Percentiles rank a stretch among this genome's conserved stretches.
Conservation (phyloP, 148 eudicot genomes). For the Chenopodium album region DNA sequence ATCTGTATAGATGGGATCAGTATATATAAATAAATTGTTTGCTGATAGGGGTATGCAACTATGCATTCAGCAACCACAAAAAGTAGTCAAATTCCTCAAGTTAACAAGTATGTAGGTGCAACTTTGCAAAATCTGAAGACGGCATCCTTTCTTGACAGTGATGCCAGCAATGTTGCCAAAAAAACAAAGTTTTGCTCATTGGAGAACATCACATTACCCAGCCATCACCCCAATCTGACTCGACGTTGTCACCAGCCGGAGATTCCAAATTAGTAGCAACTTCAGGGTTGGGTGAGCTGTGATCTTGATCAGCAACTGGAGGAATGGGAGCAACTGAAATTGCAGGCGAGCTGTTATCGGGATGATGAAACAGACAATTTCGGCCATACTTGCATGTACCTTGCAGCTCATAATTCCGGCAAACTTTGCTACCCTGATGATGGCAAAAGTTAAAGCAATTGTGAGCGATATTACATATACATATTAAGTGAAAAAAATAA, state of each 20-base stretch:
- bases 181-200: background rate
- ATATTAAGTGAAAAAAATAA: background rate
- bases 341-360: constrained; percentile 28
- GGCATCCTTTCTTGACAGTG: constrained; percentile 5
- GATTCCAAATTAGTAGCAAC: constrained; percentile 27
- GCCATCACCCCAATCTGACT: constrained; percentile 41
- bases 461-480: background rate
- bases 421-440: constrained; percentile 53
- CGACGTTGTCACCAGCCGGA: constrained; percentile 14
- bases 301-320: constrained; percentile 27
- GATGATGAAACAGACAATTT: constrained; percentile 57
- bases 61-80: constrained; percentile 15
- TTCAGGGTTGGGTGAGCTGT: constrained; percentile 21
- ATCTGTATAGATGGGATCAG: constrained; percentile 15
- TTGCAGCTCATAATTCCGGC: constrained; percentile 48
- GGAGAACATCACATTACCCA: constrained; percentile 31
- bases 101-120: constrained; percentile 15
- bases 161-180: constrained; percentile 17
- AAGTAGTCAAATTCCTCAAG: constrained; percentile 1
- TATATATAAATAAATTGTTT: constrained; percentile 9
- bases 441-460: background rate
- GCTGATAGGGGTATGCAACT: constrained; percentile 10
- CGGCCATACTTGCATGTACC: constrained; percentile 59
- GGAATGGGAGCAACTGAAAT: constrained; percentile 20
- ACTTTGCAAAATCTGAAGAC: constrained; percentile 25